These are phyloP conservation scores for Cladosporium halotolerans DNA, from an alignment of 2,329 filamentous ascomycete genomes.

Conservation along the genomic window DNA sequence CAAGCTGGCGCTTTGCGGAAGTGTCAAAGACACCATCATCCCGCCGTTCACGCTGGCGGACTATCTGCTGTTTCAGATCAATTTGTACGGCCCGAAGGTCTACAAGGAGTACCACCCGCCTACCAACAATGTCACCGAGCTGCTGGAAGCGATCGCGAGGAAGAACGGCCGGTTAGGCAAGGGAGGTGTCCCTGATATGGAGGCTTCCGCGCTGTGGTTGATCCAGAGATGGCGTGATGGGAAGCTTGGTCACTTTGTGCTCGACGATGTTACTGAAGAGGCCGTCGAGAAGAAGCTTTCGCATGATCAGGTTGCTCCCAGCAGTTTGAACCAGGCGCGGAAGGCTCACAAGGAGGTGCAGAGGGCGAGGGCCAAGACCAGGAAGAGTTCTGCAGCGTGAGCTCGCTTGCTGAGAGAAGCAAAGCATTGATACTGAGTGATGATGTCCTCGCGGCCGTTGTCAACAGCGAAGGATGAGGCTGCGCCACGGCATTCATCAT, in stretches of 20 bases:
- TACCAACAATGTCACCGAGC: constrained; percentile 74
- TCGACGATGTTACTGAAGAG: constrained; percentile 67
- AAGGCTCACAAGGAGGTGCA: constrained; percentile 57
- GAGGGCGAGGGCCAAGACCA: constrained; percentile 12
- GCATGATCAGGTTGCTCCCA: constrained; percentile 39
- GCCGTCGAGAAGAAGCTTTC: constrained; percentile 49
- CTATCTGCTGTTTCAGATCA: constrained; percentile 82
- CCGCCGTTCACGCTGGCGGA: constrained; percentile 73
- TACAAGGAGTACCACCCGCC: constrained; percentile 62
- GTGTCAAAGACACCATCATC: constrained; percentile 84
- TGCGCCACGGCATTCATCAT: no score
- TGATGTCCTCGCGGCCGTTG: no score
- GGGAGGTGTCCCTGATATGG: constrained; percentile 63
- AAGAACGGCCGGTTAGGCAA: constrained; percentile 70
- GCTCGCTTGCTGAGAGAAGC: background rate
- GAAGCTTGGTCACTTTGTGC: constrained; percentile 64
- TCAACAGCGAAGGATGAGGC: no score
- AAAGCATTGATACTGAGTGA: background rate
- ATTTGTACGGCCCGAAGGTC: constrained; percentile 54
- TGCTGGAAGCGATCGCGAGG: constrained; percentile 64
- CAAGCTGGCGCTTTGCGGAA: constrained; percentile 85
- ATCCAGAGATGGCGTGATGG: constrained; percentile 78
- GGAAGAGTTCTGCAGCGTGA: constrained; percentile 5
- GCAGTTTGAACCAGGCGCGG: constrained; percentile 63
- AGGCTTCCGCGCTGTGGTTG: constrained; percentile 71